These are phyloP conservation scores for Calonectria hongkongensis DNA, from an alignment of 2,329 filamentous ascomycete genomes.

Conservation along the genomic window DNA sequence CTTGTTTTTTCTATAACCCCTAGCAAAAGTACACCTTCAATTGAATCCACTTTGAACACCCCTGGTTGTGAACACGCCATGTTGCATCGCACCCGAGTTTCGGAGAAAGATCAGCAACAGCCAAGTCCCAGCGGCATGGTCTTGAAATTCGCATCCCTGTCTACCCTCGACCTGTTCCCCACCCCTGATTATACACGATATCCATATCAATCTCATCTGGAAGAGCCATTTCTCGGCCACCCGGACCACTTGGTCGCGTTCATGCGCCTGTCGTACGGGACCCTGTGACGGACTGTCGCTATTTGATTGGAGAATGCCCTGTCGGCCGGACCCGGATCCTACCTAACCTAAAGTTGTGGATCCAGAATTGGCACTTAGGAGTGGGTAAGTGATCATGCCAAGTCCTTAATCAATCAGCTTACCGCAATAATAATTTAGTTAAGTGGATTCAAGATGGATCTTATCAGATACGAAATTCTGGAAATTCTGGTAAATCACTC, in stretches of 20 bases:
- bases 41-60: too few species aligned
- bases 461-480: slow-evolving; percentile 1
- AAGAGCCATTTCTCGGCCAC: not conserved
- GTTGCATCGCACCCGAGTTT: too few species aligned
- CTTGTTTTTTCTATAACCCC: too few species aligned
- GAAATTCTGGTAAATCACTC: slow-evolving; percentile 1
- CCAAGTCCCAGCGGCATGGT: too few species aligned
- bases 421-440: not conserved
- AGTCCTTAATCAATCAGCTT: slow-evolving; percentile 12
- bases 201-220: not conserved
- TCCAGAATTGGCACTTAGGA: not conserved
- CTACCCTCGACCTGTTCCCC: not conserved
- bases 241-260: slow-evolving; percentile 1
- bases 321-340: not conserved
- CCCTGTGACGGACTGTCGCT: not conserved
- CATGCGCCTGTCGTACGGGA: not conserved
- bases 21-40: too few species aligned
- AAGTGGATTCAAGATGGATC: slow-evolving; percentile 13
- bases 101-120: too few species aligned
- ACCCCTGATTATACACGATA: slow-evolving; percentile 1
- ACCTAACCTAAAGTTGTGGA: slow-evolving; percentile 8
- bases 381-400: not conserved
- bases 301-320: not conserved
- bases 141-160: not conserved
- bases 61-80: too few species aligned